Conservation (phyloP, 2,329 filamentous ascomycete genomes). For the Meredithiella fracta region DNA sequence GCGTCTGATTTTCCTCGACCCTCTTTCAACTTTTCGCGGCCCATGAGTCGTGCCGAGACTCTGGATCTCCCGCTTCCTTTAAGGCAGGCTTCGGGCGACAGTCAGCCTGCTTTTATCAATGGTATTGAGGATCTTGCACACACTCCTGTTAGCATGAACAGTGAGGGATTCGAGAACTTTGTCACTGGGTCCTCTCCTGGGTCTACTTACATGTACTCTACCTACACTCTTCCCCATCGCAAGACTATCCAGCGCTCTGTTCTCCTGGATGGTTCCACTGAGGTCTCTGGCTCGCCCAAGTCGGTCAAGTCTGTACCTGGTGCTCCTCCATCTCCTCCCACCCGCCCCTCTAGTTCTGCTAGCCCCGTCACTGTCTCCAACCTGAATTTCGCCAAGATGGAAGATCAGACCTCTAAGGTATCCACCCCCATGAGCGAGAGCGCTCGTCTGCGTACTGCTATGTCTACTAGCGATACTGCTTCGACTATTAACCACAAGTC, state of each 20-base stretch:
- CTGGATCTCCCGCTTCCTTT: slow-evolving; percentile 32
- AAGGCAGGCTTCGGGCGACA: slow-evolving; percentile 49
- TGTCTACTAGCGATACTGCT: slow-evolving; percentile 36
- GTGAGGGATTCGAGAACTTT: slow-evolving; percentile 46
- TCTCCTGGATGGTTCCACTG: slow-evolving; percentile 43
- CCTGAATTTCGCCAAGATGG: slow-evolving; percentile 31
- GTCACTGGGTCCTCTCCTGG: slow-evolving; percentile 21
- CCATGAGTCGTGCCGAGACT: slow-evolving; percentile 60
- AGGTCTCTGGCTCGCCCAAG: slow-evolving; percentile 7
- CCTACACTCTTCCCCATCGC: slow-evolving; percentile 68
- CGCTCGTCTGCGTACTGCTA: slow-evolving; percentile 27
- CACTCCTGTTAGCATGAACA: slow-evolving; percentile 57
- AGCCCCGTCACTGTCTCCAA: slow-evolving; percentile 25
- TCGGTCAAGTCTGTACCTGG: slow-evolving; percentile 19
- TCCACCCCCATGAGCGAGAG: slow-evolving; percentile 21
- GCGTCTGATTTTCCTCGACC: slow-evolving; percentile 65
- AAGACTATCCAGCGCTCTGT: slow-evolving; percentile 59
- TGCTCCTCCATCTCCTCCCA: slow-evolving; percentile 44
- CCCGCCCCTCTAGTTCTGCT: slow-evolving; percentile 41
- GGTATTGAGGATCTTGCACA: slow-evolving; percentile 48
- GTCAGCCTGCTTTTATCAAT: slow-evolving; percentile 31
- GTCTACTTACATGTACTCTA: slow-evolving; percentile 73
- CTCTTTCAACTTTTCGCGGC: slow-evolving; percentile 86
- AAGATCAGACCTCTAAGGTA: slow-evolving; percentile 32
- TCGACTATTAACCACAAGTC: slow-evolving; percentile 34